Conservation (phyloP, 257 asterid species). For the Solanum pennellii region DNA sequence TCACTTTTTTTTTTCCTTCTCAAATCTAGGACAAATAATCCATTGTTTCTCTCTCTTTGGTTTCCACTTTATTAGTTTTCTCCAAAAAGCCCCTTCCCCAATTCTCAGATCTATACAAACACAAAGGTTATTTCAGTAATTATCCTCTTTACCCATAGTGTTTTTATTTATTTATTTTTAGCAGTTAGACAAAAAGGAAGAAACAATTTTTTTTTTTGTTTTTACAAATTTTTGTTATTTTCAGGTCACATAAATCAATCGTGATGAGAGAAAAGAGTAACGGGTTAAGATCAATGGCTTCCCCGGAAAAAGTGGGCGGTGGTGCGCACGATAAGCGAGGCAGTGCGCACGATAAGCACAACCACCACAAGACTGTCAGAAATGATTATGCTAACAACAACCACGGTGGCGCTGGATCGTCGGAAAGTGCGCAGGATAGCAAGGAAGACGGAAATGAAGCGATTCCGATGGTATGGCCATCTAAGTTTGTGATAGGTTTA, state of each 20-base stretch:
- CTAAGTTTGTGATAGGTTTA: conserved; percentile 70
- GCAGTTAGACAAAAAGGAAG: neutral
- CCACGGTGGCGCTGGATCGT: conserved; percentile 42
- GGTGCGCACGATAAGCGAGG: conserved; percentile 15
- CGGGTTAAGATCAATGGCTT: conserved; percentile 33
- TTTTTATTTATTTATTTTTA: neutral
- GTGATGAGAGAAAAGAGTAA: conserved; percentile 42
- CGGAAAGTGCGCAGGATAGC: conserved; percentile 46
- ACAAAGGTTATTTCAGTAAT: conserved; percentile 47
- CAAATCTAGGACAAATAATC: neutral
- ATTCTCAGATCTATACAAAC: conserved; percentile 29
- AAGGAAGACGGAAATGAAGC: conserved; percentile 49
- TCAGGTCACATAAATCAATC: conserved; percentile 38
- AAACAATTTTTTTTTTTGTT: neutral
- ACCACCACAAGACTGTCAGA: neutral
- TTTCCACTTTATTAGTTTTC: neutral
- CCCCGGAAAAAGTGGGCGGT: conserved; percentile 23
- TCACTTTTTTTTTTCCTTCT: neutral
- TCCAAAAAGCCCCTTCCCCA: conserved; percentile 3
- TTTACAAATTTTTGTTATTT: neutral
- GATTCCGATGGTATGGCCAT: conserved; percentile 58
- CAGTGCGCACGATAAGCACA: conserved; percentile 3
- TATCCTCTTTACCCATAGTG: neutral
- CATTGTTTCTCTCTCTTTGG: neutral
- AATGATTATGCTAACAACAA: neutral